These are phyloP conservation scores for Taiozyma sp. DNA, from an alignment of 1,139 yeast genomes.

Conservation along the genomic window DNA sequence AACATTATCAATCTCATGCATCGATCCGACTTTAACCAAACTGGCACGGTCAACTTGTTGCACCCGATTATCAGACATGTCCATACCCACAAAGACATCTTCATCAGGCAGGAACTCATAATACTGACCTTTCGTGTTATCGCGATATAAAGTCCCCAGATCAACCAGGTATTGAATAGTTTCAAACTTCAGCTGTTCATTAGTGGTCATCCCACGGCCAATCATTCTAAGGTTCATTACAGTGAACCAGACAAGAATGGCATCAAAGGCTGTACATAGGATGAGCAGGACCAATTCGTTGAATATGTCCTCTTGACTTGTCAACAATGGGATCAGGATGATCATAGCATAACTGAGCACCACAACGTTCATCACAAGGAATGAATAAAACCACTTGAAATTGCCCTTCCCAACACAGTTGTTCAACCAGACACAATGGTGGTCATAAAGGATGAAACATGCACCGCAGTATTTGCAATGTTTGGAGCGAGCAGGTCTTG, in stretches of 20 bases:
- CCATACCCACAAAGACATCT: slow-evolving; percentile 16
- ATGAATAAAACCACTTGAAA: slow-evolving; percentile 63
- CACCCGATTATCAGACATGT: slow-evolving; percentile 13
- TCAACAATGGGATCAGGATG: slow-evolving; percentile 25
- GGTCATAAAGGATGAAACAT: slow-evolving; percentile 73
- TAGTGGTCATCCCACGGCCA: slow-evolving; percentile 84
- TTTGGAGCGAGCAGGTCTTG: slow-evolving; percentile 82
- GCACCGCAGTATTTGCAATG: slow-evolving; percentile 73
- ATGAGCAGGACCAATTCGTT: slow-evolving; percentile 23
- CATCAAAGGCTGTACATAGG: slow-evolving; percentile 46
- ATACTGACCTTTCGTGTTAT: slow-evolving; percentile 13
- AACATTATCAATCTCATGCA: slow-evolving; percentile 51
- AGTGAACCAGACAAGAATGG: slow-evolving; percentile 53
- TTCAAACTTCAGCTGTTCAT: slow-evolving; percentile 83
- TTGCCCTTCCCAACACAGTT: slow-evolving; percentile 83
- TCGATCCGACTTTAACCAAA: slow-evolving; percentile 31
- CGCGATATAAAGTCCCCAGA: slow-evolving; percentile 36
- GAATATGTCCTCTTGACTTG: slow-evolving; percentile 9
- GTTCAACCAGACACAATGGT: slow-evolving; percentile 94
- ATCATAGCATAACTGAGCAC: slow-evolving; percentile 58
- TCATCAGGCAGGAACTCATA: slow-evolving; percentile 17
- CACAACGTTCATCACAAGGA: slow-evolving; percentile 49
- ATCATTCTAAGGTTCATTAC: slow-evolving; percentile 57
- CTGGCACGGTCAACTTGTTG: slow-evolving; percentile 14
- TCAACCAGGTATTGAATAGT: slow-evolving; percentile 58